Evolutionary conservation across 495 filamentous ascomycete species (phyloP).

Genomic region (Penicillium silybi): DNA sequence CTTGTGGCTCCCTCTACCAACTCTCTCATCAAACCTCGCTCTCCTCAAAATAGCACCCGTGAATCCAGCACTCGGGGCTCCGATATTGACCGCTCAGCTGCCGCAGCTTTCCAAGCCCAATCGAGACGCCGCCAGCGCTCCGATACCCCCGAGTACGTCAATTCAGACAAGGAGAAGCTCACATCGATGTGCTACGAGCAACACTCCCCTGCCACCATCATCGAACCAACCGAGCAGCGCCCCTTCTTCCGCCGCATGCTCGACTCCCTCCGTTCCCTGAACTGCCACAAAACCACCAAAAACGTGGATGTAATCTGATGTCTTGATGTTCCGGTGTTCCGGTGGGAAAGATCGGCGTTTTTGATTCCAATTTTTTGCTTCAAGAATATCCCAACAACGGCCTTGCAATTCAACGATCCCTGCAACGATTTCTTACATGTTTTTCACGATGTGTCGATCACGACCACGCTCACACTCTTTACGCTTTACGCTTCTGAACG

Average conservation of each 20-base stretch:
- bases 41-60: slow-evolving; percentile 27
- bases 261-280: slow-evolving; percentile 32
- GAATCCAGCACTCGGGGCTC: slow-evolving; percentile 16
- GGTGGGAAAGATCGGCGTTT: slow-evolving; percentile 3
- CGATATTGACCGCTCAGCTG: slow-evolving; percentile 36
- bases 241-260: slow-evolving; percentile 34
- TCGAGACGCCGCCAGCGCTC: slow-evolving; percentile 36
- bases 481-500: slow-evolving; percentile 3
- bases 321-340: slow-evolving; percentile 9
- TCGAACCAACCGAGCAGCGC: slow-evolving; percentile 18
- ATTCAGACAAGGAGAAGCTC: slow-evolving; percentile 25
- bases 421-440: slow-evolving; percentile 10
- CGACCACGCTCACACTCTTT: slow-evolving; percentile 13
- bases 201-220: slow-evolving; percentile 19
- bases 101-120: slow-evolving; percentile 40
- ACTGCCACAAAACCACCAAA: slow-evolving; percentile 24
- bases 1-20: slow-evolving; percentile 40
- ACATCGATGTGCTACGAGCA: slow-evolving; percentile 38
- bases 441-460: slow-evolving; percentile 11
- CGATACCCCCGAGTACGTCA: slow-evolving; percentile 22
- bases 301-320: slow-evolving; percentile 21
- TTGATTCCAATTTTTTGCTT: slow-evolving; percentile 1
- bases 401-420: slow-evolving; percentile 6
- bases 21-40: slow-evolving; percentile 29
- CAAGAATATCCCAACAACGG: slow-evolving; percentile 2